Percentiles rank a stretch among this genome's conserved stretches.
Conservation (phyloP, 2,329 filamentous ascomycete species). For the Periconia sp. region DNA sequence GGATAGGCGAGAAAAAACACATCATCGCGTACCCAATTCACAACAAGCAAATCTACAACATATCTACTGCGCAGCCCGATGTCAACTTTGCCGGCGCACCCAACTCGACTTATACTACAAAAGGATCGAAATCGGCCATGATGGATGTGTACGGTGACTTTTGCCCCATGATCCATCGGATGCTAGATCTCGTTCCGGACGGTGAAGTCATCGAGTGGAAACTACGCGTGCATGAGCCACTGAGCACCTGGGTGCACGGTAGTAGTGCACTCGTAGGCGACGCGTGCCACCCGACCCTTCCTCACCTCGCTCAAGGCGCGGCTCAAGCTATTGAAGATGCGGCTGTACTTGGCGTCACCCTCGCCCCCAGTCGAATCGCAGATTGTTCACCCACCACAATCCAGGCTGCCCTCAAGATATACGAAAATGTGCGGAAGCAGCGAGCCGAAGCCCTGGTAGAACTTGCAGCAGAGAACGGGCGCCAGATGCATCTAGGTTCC, state of each 20-base stretch:
- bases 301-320: conserved; percentile 68
- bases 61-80: conserved; percentile 68
- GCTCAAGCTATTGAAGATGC: conserved; percentile 71
- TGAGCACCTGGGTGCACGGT: conserved; percentile 66
- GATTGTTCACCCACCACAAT: conserved; percentile 52
- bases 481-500: conserved; percentile 62
- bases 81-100: conserved; percentile 63
- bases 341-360: conserved; percentile 60
- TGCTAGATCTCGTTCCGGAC: conserved; percentile 67
- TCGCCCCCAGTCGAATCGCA: conserved; percentile 56
- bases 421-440: conserved; percentile 62
- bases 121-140: conserved; percentile 66
- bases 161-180: conserved; percentile 64
- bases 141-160: conserved; percentile 65
- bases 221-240: conserved; percentile 65
- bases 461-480: conserved; percentile 61
- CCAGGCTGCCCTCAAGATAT: conserved; percentile 60
- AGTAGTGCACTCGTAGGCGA: conserved; percentile 63
- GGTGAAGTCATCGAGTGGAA: conserved; percentile 74
- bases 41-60: conserved; percentile 70
- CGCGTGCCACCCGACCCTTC: conserved; percentile 68
- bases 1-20: conserved; percentile 77
- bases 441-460: conserved; percentile 64
- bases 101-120: conserved; percentile 68
- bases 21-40: conserved; percentile 80